These are phyloP conservation scores for Curvularia eragrostidis DNA, from an alignment of 2,329 filamentous ascomycete genomes.

Conservation along the genomic window DNA sequence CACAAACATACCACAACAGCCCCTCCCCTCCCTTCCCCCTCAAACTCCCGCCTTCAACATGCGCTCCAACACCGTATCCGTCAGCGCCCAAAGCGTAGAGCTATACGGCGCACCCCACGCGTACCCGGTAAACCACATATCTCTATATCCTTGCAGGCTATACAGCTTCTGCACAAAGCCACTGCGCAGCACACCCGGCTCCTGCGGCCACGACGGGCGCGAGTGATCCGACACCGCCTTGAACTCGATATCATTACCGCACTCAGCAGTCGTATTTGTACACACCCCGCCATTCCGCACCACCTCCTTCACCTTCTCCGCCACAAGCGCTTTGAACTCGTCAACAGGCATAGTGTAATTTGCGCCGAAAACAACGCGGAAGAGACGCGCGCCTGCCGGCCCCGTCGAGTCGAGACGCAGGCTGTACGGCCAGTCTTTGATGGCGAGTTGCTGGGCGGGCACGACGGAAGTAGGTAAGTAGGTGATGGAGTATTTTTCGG, in stretches of 20 bases:
- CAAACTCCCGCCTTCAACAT: slow-evolving; percentile 20
- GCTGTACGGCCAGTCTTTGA: slow-evolving; percentile 27
- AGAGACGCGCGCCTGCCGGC: slow-evolving; percentile 19
- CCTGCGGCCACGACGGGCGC: slow-evolving; percentile 19
- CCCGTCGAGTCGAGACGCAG: slow-evolving; percentile 30
- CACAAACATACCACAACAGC: no score
- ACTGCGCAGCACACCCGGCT: slow-evolving; percentile 11
- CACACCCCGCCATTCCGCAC: slow-evolving; percentile 6
- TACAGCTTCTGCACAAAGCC: slow-evolving; percentile 33
- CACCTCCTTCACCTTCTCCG: slow-evolving; percentile 10
- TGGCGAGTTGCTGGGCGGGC: slow-evolving; percentile 21
- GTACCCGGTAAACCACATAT: slow-evolving; percentile 31
- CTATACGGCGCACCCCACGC: slow-evolving; percentile 28
- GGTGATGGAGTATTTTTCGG: slow-evolving; percentile 24
- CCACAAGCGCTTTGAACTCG: slow-evolving; percentile 14
- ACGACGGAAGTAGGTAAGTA: slow-evolving; percentile 17
- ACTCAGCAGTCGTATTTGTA: slow-evolving; percentile 13
- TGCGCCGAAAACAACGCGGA: slow-evolving; percentile 26
- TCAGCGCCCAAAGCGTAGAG: slow-evolving; percentile 32
- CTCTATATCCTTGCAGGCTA: slow-evolving; percentile 26
- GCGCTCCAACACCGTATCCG: slow-evolving; percentile 25
- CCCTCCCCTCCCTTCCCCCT: no score
- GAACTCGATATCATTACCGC: slow-evolving; percentile 19
- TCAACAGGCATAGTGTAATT: slow-evolving; percentile 18
- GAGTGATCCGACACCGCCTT: slow-evolving; percentile 26